These are phyloP conservation scores for Rhodamnia rubescens DNA, from an alignment of 345 rosid species.

Conservation along the genomic window DNA sequence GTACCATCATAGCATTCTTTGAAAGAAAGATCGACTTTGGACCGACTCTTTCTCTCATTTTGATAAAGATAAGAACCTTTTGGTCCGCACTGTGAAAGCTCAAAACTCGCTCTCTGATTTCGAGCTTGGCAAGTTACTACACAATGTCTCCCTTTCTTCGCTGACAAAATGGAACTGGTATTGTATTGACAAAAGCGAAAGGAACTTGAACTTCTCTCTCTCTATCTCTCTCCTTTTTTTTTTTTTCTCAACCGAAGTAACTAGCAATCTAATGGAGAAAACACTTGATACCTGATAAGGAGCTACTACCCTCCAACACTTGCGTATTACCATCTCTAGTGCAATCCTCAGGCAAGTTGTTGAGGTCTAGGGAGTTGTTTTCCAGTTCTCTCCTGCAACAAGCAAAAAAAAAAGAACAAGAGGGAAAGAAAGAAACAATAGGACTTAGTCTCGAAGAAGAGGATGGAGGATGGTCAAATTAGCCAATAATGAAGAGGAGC, in stretches of 20 bases:
- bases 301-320: constrained; percentile 36
- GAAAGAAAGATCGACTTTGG: neutral
- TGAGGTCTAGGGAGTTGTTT: constrained; percentile 80
- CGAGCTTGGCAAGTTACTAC: neutral
- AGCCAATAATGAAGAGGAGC: constrained; percentile 3
- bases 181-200: neutral
- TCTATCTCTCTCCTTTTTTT: neutral
- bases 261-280: neutral
- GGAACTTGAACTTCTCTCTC: neutral
- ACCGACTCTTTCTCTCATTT: neutral
- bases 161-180: neutral
- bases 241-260: neutral
- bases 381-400: constrained; percentile 59
- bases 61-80: neutral
- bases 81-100: neutral
- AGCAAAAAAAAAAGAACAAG: neutral
- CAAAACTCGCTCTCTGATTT: neutral
- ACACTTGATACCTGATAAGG: constrained; percentile 42
- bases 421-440: neutral
- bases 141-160: neutral
- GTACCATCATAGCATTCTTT: neutral
- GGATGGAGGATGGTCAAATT: constrained; percentile 5
- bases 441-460: neutral
- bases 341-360: constrained; percentile 87
- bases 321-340: constrained; percentile 44